Evolutionary conservation across 352 stramenopile species (phyloP), one percentile per base, ranked within the genome.

Genomic region (Pythium coloratum): DNA sequence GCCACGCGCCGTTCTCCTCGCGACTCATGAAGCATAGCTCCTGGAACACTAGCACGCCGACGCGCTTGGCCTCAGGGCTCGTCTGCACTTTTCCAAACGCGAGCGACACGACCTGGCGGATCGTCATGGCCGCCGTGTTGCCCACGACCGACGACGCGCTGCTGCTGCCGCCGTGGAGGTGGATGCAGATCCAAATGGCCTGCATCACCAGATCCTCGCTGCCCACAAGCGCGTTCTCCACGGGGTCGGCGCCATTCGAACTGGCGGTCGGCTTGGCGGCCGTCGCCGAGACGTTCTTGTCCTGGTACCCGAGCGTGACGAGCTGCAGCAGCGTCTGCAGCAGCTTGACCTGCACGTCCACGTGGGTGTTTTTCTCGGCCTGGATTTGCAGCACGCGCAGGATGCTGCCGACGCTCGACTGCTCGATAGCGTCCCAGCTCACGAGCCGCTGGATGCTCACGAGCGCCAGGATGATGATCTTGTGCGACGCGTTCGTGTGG

Each of bases 301-400:
- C 86, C 49, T 93, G 79, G 34, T 87, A 94, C 1, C 80, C 84
- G 38, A 95, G 73, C 65, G 89, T 96, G 56, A 96, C 82, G 7
- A 97, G 70, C 66, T 96, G 88, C 64, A 95, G 64, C 34, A 97
- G 73, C 30, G 90, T 97, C 76, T 97, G 90, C 54, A 97, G 70
- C 59, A 96, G 47, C 75, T 97, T 97, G 50, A 95, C 78, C 65
- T 96, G 84, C 28, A 97, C 89, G 53, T 97, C 90, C 5, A 80
- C 78, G 54, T 90, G 75, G 6, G 75, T 69, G 49, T 90, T 95
- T 74, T 94, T 94, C 77, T 96, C 87, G 57, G 95, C 94, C 80
- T 99, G 96, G 75, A 99, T 98, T 69, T 96, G 88, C 63, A 99
- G 84, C 46, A 99, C 96, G 57, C 96, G 92, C 62, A 98, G 73